Base-by-base conservation (phyloP, 345 rosid species). In the Corchorus capsularis region DNA sequence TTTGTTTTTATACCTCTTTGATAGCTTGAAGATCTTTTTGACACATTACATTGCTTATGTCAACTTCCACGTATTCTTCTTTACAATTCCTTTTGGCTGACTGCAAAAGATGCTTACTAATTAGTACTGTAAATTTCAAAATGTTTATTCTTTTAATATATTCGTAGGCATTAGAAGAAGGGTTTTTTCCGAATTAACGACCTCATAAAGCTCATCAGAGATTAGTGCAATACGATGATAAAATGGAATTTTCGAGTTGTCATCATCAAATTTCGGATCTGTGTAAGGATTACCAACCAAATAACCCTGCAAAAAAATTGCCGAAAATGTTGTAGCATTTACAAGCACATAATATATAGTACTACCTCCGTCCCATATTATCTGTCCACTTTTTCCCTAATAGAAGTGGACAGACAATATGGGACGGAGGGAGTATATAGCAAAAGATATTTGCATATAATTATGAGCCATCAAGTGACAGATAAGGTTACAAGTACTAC, bases 151-250 rank as follows among this genome's bases (percentile, higher is more conserved):
- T n/a, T n/a, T n/a, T n/a, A n/a, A n/a, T n/a, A n/a, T 27, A 27
- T 27, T 39, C 13, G 46, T 55, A 67, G 13, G 37, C 12, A 67
- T 3, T 27, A n/a, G 17, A 27, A 49, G 7, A 34, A 52, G 49
- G 45, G 15, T n/a, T 50, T 69, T 4, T 8, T 27, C n/a, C n/a
- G n/a, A n/a, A n/a, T 27, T 27, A 19, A 15, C 41, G 43, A 86
- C 93, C 90, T 87, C 77, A 60, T 85, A 91, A 54, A 88, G 85
- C 71, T 87, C 83, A 80, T 85, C 84, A 5, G 92, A 89, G 64
- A 91, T 86, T 5, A 91, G 79, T 41, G 83, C 84, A 89, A 85
- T 78, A 34, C 87, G 83, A 45, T 86, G 85, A 52, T 89, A 82
- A 54, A 32, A 87, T 19, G 71, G 72, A 72, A 89, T 52, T 17